Conservation (phyloP, 2,329 filamentous ascomycete genomes). For the Colletotrichum ledebouriae region DNA sequence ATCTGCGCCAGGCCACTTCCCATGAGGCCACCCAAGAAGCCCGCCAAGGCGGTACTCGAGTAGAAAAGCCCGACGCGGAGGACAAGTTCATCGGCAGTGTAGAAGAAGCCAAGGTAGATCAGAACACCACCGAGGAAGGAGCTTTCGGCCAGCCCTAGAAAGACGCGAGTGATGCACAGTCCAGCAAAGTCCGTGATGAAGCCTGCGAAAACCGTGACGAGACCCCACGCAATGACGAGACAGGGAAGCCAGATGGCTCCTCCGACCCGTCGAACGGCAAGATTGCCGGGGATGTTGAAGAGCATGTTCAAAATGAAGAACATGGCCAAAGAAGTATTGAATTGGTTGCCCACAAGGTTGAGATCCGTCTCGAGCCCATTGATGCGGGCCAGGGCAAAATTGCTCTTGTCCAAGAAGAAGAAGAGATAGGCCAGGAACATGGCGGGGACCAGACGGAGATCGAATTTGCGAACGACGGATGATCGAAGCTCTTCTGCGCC, state of each 20-base stretch:
- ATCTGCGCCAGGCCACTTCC: conserved; percentile 36
- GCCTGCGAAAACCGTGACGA: conserved; percentile 43
- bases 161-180: conserved; percentile 43
- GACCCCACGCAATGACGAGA: conserved; percentile 45
- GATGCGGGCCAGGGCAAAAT: conserved; percentile 43
- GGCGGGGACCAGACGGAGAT: conserved; percentile 35
- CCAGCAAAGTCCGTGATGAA: conserved; percentile 45
- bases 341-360: conserved; percentile 25
- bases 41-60: conserved; percentile 40
- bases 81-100: conserved; percentile 45
- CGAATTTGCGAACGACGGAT: conserved; percentile 38
- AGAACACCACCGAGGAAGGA: conserved; percentile 46
- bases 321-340: conserved; percentile 45
- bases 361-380: conserved; percentile 42
- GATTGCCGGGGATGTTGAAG: conserved; percentile 46
- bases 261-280: conserved; percentile 44
- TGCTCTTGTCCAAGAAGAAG: conserved; percentile 43
- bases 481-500: neutral
- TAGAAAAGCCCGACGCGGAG: conserved; percentile 46
- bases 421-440: conserved; percentile 38
- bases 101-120: conserved; percentile 48
- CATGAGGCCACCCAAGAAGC: conserved; percentile 39
- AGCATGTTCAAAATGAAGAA: conserved; percentile 46
- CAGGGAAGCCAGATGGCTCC: conserved; percentile 43
- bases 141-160: conserved; percentile 46